phyloP scores from a whole-genome alignment of 495 filamentous ascomycete species.

The Neurospora discreta region DNA sequence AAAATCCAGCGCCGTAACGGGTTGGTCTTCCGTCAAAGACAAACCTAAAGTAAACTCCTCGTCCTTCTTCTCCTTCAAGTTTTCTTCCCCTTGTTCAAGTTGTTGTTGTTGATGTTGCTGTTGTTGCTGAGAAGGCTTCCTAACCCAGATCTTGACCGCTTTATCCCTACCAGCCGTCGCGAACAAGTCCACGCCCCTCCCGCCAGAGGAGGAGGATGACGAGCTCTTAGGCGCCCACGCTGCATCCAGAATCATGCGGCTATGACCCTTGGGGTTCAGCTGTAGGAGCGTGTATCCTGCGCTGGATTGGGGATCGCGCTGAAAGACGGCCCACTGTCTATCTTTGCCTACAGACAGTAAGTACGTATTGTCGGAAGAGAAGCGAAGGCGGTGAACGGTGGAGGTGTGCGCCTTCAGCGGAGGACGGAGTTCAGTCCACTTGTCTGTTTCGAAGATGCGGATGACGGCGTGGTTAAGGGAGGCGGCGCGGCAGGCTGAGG shows the following conservation, averaged over 20 bases:
- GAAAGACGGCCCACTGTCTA: conserved; percentile 77
- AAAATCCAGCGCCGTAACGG: conserved; percentile 75
- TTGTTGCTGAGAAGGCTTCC: not conserved
- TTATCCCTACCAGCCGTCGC: conserved; percentile 86
- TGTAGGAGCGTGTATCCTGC: conserved; percentile 42
- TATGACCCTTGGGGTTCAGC: conserved; percentile 72
- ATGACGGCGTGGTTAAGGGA: conserved; percentile 92
- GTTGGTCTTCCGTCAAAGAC: conserved; percentile 22
- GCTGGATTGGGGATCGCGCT: conserved; percentile 27
- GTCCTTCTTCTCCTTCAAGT: conserved; percentile 3
- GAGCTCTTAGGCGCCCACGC: conserved; percentile 56
- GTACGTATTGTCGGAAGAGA: conserved; percentile 60
- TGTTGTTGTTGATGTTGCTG: no score
- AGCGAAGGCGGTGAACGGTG: conserved; percentile 71
- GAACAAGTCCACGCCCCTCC: conserved; percentile 37
- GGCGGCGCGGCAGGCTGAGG: conserved; percentile 88
- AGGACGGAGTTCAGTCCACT: conserved; percentile 82
- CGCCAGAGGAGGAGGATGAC: not conserved
- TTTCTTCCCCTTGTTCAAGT: not conserved
- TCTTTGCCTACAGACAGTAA: conserved; percentile 87
- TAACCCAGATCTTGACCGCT: conserved; percentile 64
- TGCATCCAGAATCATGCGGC: conserved; percentile 78
- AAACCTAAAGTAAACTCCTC: conserved; percentile 20
- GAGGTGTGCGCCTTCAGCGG: conserved; percentile 69
- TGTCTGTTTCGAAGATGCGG: conserved; percentile 71